phyloP scores from a whole-genome alignment of 176 grass and related monocot species.

The Avena sativa region DNA sequence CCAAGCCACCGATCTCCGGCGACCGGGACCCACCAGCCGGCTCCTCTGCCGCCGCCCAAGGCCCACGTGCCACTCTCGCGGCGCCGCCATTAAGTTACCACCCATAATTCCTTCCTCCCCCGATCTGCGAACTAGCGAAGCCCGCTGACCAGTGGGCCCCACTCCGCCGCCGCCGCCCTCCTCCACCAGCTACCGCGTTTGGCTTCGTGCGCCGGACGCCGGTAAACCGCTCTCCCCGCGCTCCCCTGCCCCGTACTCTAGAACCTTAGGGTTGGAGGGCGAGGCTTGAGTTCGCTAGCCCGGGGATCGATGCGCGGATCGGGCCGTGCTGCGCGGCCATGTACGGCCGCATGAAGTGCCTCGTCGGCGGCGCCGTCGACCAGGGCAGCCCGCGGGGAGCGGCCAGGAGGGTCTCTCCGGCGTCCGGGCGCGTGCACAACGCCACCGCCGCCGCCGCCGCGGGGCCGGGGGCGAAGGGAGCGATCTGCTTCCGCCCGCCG shows the following conservation, averaged over 20 bases:
- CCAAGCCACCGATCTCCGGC: slow-evolving; percentile 46
- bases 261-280: background rate
- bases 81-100: slow-evolving; percentile 12
- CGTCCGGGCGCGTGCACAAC: slow-evolving; percentile 61
- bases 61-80: background rate
- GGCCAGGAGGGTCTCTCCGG: slow-evolving; percentile 56
- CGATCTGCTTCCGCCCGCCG: slow-evolving; percentile 50
- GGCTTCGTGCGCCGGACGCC: background rate
- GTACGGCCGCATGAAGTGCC: slow-evolving; percentile 73
- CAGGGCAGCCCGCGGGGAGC: slow-evolving; percentile 60
- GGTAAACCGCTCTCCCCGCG: background rate
- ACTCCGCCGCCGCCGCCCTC: background rate
- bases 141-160: slow-evolving; percentile 28
- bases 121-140: slow-evolving; percentile 44
- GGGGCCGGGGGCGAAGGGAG: slow-evolving; percentile 18
- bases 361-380: slow-evolving; percentile 63
- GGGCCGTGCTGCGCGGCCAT: slow-evolving; percentile 40
- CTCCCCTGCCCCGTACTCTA: background rate
- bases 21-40: background rate
- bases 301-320: slow-evolving; percentile 60
- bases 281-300: background rate
- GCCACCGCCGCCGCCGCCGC: slow-evolving; percentile 14
- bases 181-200: background rate
- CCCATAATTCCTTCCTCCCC: background rate
- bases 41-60: background rate